Evolutionary conservation across 2,329 filamentous ascomycete species (phyloP).

Genomic region (Calonectria pseudoturangicola): DNA sequence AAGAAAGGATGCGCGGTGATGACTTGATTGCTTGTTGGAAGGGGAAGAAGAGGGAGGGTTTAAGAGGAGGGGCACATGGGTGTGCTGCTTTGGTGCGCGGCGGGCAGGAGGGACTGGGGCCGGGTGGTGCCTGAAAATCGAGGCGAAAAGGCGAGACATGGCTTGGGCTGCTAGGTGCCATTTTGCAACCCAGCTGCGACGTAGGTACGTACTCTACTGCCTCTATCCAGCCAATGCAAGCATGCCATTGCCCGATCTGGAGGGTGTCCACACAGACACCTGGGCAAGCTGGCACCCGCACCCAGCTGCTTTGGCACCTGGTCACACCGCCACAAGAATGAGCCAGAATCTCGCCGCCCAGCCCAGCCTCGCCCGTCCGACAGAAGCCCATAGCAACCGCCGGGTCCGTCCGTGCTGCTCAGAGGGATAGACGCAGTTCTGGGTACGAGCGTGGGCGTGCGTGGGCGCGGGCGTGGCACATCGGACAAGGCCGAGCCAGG

Average conservation of each 20-base stretch:
- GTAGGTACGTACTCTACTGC: neutral
- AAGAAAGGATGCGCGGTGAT: slow-evolving; percentile 30
- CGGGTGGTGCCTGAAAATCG: slow-evolving; percentile 23
- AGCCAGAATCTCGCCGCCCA: slow-evolving; percentile 20
- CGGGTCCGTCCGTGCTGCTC: slow-evolving; percentile 23
- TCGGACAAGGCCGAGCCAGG: slow-evolving; percentile 6
- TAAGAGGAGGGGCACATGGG: slow-evolving; percentile 47
- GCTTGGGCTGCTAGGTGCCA: slow-evolving; percentile 19
- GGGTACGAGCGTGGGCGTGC: neutral
- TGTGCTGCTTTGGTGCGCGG: slow-evolving; percentile 27
- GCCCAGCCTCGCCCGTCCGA: slow-evolving; percentile 5
- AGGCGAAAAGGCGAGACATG: slow-evolving; percentile 8
- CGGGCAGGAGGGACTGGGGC: slow-evolving; percentile 32
- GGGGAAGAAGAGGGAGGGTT: slow-evolving; percentile 46
- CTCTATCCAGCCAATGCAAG: slow-evolving; percentile 6
- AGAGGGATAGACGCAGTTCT: neutral
- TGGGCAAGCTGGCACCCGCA: slow-evolving; percentile 1
- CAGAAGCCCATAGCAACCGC: neutral
- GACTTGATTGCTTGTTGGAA: slow-evolving; percentile 25
- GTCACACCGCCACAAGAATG: slow-evolving; percentile 24
- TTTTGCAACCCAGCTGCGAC: slow-evolving; percentile 9
- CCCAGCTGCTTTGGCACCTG: slow-evolving; percentile 3
- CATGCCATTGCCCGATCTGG: neutral
- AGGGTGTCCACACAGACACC: slow-evolving; percentile 20
- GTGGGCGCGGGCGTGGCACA: neutral